Base-by-base conservation (phyloP, 768 basidiomycete species). In the Leucosporidium creatinivorum region DNA sequence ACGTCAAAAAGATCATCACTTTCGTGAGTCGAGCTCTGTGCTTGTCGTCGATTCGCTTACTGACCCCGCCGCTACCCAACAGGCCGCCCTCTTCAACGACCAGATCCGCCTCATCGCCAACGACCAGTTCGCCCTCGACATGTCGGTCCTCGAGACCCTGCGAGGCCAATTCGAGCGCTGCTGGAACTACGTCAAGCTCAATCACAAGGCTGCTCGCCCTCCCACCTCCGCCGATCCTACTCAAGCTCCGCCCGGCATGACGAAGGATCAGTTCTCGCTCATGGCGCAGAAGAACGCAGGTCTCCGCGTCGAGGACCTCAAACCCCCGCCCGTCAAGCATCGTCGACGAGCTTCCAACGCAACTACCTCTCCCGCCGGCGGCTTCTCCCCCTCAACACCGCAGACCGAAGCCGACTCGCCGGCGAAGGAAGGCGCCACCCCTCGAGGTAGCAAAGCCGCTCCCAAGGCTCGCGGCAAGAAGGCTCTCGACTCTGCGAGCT, bases 51-150 rank as follows among this genome's bases (percentile, higher is more conserved):
- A 33, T 8, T n/a, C 8, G 23, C 33, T 33, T 4, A 9, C 47
- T 28, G 25, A 21, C 17, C 58, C 8, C 15, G 19, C 6, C n/a
- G 9, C 25, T 15, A 19, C 8, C 2, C 25, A n/a, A 13, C 59
- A 74, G 74, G 50, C 69, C 15, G 63, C 52, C n/a, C 66, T 75
- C 50, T 75, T 73, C 63, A 58, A 62, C 21, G 74, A 75, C 39
- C 74, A 75, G 31, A 19, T 75, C 3, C 44, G 54, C 15, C 44
- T 66, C 56, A 55, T 75, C 48, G 28, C 28, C 4, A 51, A 39
- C 10, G 55, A 59, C n/a, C 67, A 73, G 36, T 75, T 71, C 52
- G 72, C 68, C 1, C 68, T 75, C 65, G 64, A 68, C 47, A 36
- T 69, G 8, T 23, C 57, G 10, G 74, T 68, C 7, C 66, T 75